Percentiles rank a stretch among this genome's conserved stretches.
Evolutionary conservation across 257 asterid species (phyloP).

Genomic region (Nicotiana attenuata): DNA sequence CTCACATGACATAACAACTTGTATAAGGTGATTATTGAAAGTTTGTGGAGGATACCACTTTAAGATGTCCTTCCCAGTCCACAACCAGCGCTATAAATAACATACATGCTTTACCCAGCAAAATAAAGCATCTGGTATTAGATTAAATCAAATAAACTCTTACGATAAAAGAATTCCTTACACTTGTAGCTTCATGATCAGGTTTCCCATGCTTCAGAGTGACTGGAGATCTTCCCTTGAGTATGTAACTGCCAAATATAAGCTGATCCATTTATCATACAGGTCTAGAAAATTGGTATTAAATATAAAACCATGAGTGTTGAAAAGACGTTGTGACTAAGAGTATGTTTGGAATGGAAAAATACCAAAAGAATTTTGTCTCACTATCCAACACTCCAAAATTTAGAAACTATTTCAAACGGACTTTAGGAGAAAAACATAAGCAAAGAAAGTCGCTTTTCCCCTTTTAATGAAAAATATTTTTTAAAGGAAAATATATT

Average conservation of each 20-base stretch:
- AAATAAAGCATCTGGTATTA: neutral
- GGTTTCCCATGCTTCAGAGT: slow-evolving; percentile 93
- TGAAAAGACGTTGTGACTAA: slow-evolving; percentile 1
- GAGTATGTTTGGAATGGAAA: too few species aligned
- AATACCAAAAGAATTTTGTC: too few species aligned
- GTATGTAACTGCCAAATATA: slow-evolving; percentile 53
- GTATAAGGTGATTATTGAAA: neutral
- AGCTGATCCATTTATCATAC: slow-evolving; percentile 1
- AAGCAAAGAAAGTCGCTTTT: too few species aligned
- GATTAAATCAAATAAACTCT: neutral
- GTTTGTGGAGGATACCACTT: slow-evolving; percentile 1
- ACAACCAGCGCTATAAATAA: neutral
- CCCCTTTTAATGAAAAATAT: too few species aligned
- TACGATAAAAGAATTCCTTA: slow-evolving; percentile 27
- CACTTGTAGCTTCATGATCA: slow-evolving; percentile 80
- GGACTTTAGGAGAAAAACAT: too few species aligned
- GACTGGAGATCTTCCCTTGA: slow-evolving; percentile 89
- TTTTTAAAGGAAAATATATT: too few species aligned
- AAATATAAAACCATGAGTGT: neutral
- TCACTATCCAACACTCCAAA: too few species aligned
- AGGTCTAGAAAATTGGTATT: neutral
- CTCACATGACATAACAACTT: neutral
- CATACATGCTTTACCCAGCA: neutral
- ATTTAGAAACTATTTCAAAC: too few species aligned
- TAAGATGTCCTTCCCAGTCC: neutral